Percentiles rank a stretch among this genome's conserved stretches.
phyloP scores from a whole-genome alignment of 2,329 filamentous ascomycete genomes.

The Diaporthe citri region DNA sequence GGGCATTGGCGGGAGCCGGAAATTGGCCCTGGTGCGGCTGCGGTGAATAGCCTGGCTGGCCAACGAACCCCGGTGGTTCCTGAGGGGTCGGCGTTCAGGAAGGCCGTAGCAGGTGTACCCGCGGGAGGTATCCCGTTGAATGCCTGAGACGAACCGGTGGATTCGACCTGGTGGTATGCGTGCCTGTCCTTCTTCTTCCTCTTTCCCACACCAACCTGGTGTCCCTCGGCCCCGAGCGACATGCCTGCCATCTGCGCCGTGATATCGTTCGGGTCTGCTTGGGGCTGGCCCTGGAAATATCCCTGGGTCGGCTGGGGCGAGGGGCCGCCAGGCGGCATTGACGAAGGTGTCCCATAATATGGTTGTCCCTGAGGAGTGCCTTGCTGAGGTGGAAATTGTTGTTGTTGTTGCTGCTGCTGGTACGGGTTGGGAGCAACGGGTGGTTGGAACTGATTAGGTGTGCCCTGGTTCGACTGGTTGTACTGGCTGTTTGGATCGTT shows the following conservation, averaged over 20 bases:
- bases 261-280: slow-evolving; percentile 63
- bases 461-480: slow-evolving; percentile 54
- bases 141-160: slow-evolving; percentile 74
- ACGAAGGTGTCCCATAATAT: slow-evolving; percentile 53
- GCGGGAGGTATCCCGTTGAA: slow-evolving; percentile 77
- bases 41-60: slow-evolving; percentile 56
- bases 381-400: slow-evolving; percentile 49
- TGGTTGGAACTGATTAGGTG: slow-evolving; percentile 62
- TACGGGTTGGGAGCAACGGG: slow-evolving; percentile 67
- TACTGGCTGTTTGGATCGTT: slow-evolving; percentile 58
- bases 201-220: slow-evolving; percentile 63
- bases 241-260: slow-evolving; percentile 84
- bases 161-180: slow-evolving; percentile 88
- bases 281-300: slow-evolving; percentile 50
- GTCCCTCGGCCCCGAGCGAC: slow-evolving; percentile 70
- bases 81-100: slow-evolving; percentile 68
- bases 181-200: slow-evolving; percentile 96
- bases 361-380: slow-evolving; percentile 51
- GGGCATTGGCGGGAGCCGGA: slow-evolving; percentile 67
- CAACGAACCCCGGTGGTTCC: slow-evolving; percentile 59
- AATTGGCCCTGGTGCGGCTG: slow-evolving; percentile 66
- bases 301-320: slow-evolving; percentile 47
- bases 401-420: slow-evolving; percentile 58
- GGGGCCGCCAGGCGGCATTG: slow-evolving; percentile 49
- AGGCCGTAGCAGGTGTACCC: slow-evolving; percentile 67